A percentile compares a stretch with the other conserved stretches of the same genome.
Conservation (phyloP, 1,284 basidiomycete genomes). For the Chalciporus piperatoides region DNA sequence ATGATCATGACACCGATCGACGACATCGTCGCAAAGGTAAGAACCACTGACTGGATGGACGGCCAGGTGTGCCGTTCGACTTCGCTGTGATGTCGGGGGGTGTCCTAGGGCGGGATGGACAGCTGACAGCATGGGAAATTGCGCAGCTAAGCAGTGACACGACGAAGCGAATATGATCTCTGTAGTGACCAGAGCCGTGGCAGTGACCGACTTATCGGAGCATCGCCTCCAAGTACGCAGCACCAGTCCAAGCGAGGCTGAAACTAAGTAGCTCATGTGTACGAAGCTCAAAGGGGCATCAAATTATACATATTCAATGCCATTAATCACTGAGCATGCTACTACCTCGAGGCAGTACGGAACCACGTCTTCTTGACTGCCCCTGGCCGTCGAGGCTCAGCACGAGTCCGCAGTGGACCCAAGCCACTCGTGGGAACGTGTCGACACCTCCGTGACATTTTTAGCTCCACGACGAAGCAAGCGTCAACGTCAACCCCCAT, state of each 20-base stretch:
- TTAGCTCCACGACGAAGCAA: conserved; percentile 20
- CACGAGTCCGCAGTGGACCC: conserved; percentile 3
- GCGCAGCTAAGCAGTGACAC: neutral
- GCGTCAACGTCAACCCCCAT: neutral
- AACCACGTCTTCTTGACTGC: neutral
- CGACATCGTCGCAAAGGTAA: neutral
- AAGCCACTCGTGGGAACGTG: conserved; percentile 21
- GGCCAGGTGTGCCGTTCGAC: neutral
- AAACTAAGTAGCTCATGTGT: neutral
- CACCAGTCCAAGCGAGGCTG: neutral
- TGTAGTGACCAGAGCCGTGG: neutral
- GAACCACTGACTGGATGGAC: neutral
- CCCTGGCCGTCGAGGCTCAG: neutral
- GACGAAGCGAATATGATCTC: neutral
- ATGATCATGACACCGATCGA: neutral
- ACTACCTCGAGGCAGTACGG: conserved; percentile 26
- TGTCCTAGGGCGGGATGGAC: neutral
- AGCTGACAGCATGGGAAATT: neutral
- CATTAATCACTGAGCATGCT: conserved; percentile 2
- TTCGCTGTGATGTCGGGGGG: neutral
- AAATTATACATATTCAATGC: neutral
- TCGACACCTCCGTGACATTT: conserved; percentile 24
- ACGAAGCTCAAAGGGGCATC: neutral
- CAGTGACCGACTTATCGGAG: neutral
- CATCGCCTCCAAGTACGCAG: neutral